Evolutionary conservation across 768 basidiomycete species (phyloP), one percentile per base, ranked within the genome.

Genomic region (Tricholoma sp.): DNA sequence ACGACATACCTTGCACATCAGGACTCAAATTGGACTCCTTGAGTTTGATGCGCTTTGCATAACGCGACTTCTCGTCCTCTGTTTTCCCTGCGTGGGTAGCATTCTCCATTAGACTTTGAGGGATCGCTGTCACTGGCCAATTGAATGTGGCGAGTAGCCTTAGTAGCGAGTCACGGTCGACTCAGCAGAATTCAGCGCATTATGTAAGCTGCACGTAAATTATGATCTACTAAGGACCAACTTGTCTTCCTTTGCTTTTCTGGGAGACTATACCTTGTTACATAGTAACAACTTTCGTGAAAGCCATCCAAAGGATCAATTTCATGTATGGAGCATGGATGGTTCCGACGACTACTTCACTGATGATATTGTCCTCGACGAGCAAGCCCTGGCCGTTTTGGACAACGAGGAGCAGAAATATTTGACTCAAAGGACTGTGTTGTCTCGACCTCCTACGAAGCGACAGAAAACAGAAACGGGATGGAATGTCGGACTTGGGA

Each of bases 341-440:
- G 80, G 80, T 70, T 83, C 80, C 31, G 89, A 89, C 69, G 79
- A 85, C 65, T 84, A 84, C 66, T 76, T 79, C 67, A 74, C 76
- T 61, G 86, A 86, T 66, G 85, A 85, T 54, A 73, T 87, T 58
- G 74, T 81, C 42, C 69, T 89, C 41, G 86, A 89, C 64, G 85
- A 81, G 52, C 73, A 79, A 57, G 76, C 82, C 0, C 68, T 88
- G 50, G 85, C 86, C 9, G 70, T 77, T 29, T 76, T 89, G 17
- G 86, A 88, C 60, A 73, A 77, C 54, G 78, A 79, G 54, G 88
- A 89, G 59, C 69, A 75, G 63, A 70, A 74, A 59, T 78, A 70
- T 59, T 60, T 70, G 47, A 60, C 61, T 51, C 72, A 71, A 63
- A 56, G 59, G 41, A 54, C 61, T 58, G 59, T 49, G 47, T 59